Percentiles rank a stretch among this genome's conserved stretches.
phyloP scores from a whole-genome alignment of 1,284 basidiomycete species.

The Boletus albobrunnescens region DNA sequence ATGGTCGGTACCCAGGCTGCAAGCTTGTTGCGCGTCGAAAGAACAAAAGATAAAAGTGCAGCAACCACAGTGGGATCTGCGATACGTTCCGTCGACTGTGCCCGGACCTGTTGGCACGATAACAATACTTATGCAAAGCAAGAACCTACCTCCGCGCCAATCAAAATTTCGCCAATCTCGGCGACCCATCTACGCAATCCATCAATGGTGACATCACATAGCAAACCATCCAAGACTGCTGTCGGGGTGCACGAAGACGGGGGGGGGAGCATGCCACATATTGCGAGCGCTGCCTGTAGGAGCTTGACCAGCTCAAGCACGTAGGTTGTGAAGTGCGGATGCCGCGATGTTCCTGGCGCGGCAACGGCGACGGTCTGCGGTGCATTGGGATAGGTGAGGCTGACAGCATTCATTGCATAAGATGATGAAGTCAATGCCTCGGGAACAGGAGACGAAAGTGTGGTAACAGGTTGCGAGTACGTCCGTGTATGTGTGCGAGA shows the following conservation, averaged over 20 bases:
- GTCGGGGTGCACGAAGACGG: constrained; percentile 19
- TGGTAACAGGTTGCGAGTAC: constrained; percentile 27
- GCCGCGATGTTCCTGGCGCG: constrained; percentile 20
- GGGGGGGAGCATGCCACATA: constrained; percentile 61
- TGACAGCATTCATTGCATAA: constrained; percentile 11
- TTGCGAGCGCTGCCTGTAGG: constrained; percentile 60
- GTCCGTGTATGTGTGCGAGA: constrained; percentile 30
- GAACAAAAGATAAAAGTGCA: constrained; percentile 62
- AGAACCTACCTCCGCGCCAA: constrained; percentile 56
- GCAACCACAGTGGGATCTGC: constrained; percentile 68
- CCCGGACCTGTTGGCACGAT: constrained; percentile 1
- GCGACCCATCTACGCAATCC: constrained; percentile 64
- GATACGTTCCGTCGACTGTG: constrained; percentile 63
- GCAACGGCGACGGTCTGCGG: constrained; percentile 12
- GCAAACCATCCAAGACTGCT: constrained; percentile 52
- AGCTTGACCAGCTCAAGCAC: constrained; percentile 73
- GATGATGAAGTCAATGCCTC: constrained; percentile 19
- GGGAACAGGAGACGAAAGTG: constrained; percentile 27
- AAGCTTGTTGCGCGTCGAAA: constrained; percentile 65
- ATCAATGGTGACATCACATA: constrained; percentile 71
- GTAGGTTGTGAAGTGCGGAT: constrained; percentile 37
- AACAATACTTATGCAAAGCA: background rate
- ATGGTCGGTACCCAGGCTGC: constrained; percentile 41
- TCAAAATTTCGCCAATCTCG: constrained; percentile 56
- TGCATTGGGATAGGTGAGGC: constrained; percentile 8